A percentile compares a stretch with the other conserved stretches of the same genome.
phyloP scores from a whole-genome alignment of 805 yeast genomes.

The Cyberlindnera suaveolens region DNA sequence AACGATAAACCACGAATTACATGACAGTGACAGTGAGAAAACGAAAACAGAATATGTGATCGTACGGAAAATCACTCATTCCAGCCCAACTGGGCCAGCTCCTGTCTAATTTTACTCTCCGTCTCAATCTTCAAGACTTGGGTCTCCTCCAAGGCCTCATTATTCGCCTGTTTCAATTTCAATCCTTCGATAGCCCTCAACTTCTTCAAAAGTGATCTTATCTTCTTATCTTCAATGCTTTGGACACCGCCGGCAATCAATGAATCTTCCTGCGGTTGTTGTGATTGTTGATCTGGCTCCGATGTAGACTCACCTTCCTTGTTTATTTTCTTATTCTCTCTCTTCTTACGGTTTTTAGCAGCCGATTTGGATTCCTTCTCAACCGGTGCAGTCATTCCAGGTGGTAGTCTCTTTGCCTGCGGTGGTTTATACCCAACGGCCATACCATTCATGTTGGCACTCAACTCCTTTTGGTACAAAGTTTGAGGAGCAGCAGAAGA shows the following conservation, averaged over 20 bases:
- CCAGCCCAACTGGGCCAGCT: conserved; percentile 76
- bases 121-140: conserved; percentile 86
- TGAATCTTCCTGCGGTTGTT: conserved; percentile 4
- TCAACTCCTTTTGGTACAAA: conserved; percentile 52
- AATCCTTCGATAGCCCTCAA: conserved; percentile 91
- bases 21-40: not conserved
- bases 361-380: conserved; percentile 55
- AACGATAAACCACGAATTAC: no score
- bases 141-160: conserved; percentile 86
- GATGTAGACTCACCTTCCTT: conserved; percentile 9
- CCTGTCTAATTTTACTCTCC: conserved; percentile 73
- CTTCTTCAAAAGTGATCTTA: conserved; percentile 85
- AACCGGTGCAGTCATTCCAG: conserved; percentile 48
- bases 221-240: conserved; percentile 85
- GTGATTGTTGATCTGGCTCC: conserved; percentile 13
- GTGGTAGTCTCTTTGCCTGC: conserved; percentile 39
- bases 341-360: conserved; percentile 69
- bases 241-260: conserved; percentile 54
- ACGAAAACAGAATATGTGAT: not conserved
- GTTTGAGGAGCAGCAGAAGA: conserved; percentile 34
- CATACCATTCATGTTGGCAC: conserved; percentile 19
- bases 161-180: conserved; percentile 76
- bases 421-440: conserved; percentile 21
- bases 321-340: conserved; percentile 49
- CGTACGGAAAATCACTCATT: conserved; percentile 23